phyloP scores from a whole-genome alignment of 257 asterid genomes.

The Phtheirospermum japonicum region DNA sequence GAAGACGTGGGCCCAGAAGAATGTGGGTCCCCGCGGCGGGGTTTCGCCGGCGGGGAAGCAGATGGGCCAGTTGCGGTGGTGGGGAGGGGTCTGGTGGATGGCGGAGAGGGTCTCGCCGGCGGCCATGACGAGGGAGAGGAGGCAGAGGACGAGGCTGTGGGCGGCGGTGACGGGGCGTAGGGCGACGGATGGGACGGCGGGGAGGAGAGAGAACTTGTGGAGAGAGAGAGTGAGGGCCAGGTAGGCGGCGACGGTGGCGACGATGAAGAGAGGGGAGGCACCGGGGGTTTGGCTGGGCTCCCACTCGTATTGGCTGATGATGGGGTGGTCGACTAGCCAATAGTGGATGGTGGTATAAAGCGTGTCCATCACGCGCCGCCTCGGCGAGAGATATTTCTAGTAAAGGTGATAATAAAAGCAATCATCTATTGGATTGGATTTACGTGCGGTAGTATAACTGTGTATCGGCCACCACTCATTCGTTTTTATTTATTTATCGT shows the following conservation, averaged over 20 bases:
- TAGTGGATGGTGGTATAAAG: constrained; percentile 40
- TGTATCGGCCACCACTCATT: no score
- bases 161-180: constrained; percentile 46
- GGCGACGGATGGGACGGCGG: constrained; percentile 41
- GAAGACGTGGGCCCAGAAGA: constrained; percentile 71
- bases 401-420: not conserved
- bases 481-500: no score
- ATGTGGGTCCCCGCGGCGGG: constrained; percentile 45
- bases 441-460: no score
- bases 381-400: not conserved
- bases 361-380: constrained; percentile 7
- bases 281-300: constrained; percentile 39
- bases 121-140: constrained; percentile 62
- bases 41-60: constrained; percentile 49
- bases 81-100: constrained; percentile 50
- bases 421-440: no score
- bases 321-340: constrained; percentile 56
- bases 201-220: constrained; percentile 38
- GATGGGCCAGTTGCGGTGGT: constrained; percentile 41
- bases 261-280: constrained; percentile 41
- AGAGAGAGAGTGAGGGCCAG: constrained; percentile 47
- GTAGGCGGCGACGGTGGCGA: constrained; percentile 42
- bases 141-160: constrained; percentile 55
- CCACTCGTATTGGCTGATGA: constrained; percentile 54
- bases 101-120: constrained; percentile 51